These are phyloP conservation scores for Barbatosphaeria neglecta DNA, from an alignment of 495 filamentous ascomycete species.

Conservation along the genomic window DNA sequence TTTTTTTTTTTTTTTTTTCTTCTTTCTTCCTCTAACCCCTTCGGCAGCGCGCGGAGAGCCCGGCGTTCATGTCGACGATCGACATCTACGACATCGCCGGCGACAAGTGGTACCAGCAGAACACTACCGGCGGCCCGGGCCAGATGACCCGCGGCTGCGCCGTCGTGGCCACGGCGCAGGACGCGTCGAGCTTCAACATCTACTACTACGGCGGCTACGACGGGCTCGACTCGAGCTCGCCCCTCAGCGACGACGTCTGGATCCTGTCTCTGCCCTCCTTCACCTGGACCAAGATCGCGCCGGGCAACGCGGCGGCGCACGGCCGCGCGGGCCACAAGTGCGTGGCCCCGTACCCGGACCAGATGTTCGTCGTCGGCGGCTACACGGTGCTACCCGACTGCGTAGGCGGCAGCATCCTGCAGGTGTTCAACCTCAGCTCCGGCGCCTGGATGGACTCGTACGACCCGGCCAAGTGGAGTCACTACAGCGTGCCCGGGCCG, in stretches of 20 bases:
- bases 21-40: constrained; percentile 2
- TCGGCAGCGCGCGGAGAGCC: constrained; percentile 33
- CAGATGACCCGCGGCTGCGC: constrained; percentile 46
- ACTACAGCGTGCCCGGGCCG: constrained; percentile 51
- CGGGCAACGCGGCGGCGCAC: constrained; percentile 26
- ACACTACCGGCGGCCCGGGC: constrained; percentile 44
- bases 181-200: constrained; percentile 47
- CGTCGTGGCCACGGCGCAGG: constrained; percentile 42
- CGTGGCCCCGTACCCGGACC: constrained; percentile 56
- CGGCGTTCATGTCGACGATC: constrained; percentile 50
- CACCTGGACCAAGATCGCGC: constrained; percentile 54
- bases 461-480: constrained; percentile 42
- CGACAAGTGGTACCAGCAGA: constrained; percentile 50
- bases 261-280: constrained; percentile 67
- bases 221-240: constrained; percentile 24
- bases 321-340: constrained; percentile 54
- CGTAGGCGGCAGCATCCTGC: constrained; percentile 41
- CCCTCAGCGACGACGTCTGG: constrained; percentile 55
- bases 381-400: constrained; percentile 24
- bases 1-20: neutral
- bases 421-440: constrained; percentile 54
- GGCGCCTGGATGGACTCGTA: constrained; percentile 47
- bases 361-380: constrained; percentile 64
- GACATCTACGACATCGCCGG: constrained; percentile 56
- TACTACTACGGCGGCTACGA: constrained; percentile 65